Conservation (phyloP, 2,329 filamentous ascomycete genomes). For the Bisporella sp. region DNA sequence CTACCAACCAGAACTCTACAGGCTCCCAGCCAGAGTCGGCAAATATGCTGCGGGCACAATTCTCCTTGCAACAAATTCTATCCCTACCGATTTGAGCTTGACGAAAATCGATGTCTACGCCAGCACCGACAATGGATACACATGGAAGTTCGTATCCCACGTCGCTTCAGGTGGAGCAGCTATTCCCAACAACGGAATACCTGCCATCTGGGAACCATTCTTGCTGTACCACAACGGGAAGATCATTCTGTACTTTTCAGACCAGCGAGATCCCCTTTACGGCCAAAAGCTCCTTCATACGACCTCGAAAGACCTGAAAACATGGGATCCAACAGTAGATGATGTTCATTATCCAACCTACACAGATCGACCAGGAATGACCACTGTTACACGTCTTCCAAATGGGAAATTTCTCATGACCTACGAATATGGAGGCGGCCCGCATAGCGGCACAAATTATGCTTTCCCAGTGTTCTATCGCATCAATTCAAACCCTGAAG, state of each 20-base stretch:
- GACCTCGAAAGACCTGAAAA: constrained; percentile 47
- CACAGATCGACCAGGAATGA: constrained; percentile 61
- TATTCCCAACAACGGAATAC: constrained; percentile 53
- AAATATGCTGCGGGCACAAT: constrained; percentile 56
- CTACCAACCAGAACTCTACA: constrained; percentile 64
- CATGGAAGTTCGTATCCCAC: constrained; percentile 61
- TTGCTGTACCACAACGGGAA: constrained; percentile 50
- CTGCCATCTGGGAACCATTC: constrained; percentile 69
- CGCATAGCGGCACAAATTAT: constrained; percentile 13
- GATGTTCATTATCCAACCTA: constrained; percentile 58
- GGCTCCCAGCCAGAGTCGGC: constrained; percentile 51
- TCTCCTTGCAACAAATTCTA: constrained; percentile 41
- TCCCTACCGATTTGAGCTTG: constrained; percentile 44
- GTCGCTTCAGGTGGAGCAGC: constrained; percentile 54
- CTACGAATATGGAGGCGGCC: constrained; percentile 42
- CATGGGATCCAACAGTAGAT: constrained; percentile 51
- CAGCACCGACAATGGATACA: constrained; percentile 48
- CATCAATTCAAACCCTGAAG: constrained; percentile 22
- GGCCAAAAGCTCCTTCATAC: constrained; percentile 62
- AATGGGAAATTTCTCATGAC: constrained; percentile 51
- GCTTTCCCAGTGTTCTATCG: constrained; percentile 27
- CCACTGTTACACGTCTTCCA: constrained; percentile 50
- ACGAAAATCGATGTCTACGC: constrained; percentile 67
- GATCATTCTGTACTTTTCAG: constrained; percentile 63
- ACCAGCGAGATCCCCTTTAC: constrained; percentile 58